phyloP scores from a whole-genome alignment of 1,284 basidiomycete genomes.

The Tilletiopsis washingtonensis region DNA sequence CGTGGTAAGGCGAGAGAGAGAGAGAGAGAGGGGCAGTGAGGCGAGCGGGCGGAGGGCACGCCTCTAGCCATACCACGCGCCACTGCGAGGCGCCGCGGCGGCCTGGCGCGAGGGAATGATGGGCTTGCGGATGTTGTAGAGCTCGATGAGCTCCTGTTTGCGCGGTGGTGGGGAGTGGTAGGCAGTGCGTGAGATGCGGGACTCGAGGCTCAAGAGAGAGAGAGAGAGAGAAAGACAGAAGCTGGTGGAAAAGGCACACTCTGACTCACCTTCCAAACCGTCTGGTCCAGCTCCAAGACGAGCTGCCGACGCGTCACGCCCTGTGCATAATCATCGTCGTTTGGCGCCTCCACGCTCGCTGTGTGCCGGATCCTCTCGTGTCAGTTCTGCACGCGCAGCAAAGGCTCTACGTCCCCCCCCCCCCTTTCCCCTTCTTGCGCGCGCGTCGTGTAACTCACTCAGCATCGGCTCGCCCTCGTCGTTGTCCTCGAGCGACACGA shows the following conservation, averaged over 20 bases:
- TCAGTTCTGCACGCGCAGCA: neutral
- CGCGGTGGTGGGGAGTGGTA: too few species aligned
- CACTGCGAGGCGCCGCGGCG: neutral
- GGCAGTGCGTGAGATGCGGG: too few species aligned
- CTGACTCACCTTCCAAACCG: slow-evolving; percentile 64
- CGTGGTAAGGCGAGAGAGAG: too few species aligned
- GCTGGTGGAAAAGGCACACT: neutral
- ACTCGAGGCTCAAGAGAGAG: too few species aligned
- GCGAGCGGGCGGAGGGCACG: too few species aligned
- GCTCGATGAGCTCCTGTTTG: slow-evolving; percentile 66
- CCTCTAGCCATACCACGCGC: slow-evolving; percentile 1
- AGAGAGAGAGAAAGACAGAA: neutral
- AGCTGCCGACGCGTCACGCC: slow-evolving; percentile 69
- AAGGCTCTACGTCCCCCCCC: neutral
- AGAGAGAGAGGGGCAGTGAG: too few species aligned
- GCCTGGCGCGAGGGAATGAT: slow-evolving; percentile 47
- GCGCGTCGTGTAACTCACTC: slow-evolving; percentile 53
- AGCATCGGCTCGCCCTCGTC: slow-evolving; percentile 65
- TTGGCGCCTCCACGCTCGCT: slow-evolving; percentile 12
- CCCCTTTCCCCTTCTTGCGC: neutral
- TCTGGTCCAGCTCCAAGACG: slow-evolving; percentile 76
- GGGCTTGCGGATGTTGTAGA: slow-evolving; percentile 63
- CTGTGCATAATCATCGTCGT: slow-evolving; percentile 57
- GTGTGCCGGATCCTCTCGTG: neutral
- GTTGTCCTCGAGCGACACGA: slow-evolving; percentile 54